Conservation (phyloP, 495 filamentous ascomycete species). For the Aspergillus olivimuriae region DNA sequence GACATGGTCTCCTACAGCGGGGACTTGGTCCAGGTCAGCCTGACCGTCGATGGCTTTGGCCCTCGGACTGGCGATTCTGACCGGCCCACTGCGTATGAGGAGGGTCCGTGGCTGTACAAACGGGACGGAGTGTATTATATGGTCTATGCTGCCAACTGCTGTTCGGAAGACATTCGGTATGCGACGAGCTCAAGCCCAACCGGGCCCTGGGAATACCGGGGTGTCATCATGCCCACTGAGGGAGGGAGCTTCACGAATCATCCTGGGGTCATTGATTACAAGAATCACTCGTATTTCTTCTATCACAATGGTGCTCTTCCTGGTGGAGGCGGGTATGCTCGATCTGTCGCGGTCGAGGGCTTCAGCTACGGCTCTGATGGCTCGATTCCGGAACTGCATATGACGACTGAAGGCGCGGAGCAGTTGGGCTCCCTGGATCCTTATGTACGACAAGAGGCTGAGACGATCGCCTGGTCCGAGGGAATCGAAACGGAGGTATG, state of each 20-base stretch:
- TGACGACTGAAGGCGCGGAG: slow-evolving; percentile 15
- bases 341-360: slow-evolving; percentile 20
- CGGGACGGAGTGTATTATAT: slow-evolving; percentile 26
- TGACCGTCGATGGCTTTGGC: slow-evolving; percentile 13
- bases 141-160: slow-evolving; percentile 21
- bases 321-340: slow-evolving; percentile 17
- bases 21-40: slow-evolving; percentile 5
- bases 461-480: slow-evolving; percentile 11
- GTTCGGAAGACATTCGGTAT: slow-evolving; percentile 26
- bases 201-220: slow-evolving; percentile 25
- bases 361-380: slow-evolving; percentile 23
- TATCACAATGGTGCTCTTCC: slow-evolving; percentile 28
- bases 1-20: slow-evolving; percentile 29
- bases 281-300: slow-evolving; percentile 23
- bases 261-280: slow-evolving; percentile 21
- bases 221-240: slow-evolving; percentile 20
- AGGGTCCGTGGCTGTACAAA: slow-evolving; percentile 28
- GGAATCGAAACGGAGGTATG: slow-evolving; percentile 13
- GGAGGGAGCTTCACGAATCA: slow-evolving; percentile 25
- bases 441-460: slow-evolving; percentile 13
- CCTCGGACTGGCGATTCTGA: background rate
- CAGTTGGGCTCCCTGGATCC: slow-evolving; percentile 9
- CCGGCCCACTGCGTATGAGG: slow-evolving; percentile 13
- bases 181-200: slow-evolving; percentile 17
- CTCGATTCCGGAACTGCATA: slow-evolving; percentile 19